These are phyloP conservation scores for Botryosphaeria agaves DNA, from an alignment of 2,329 filamentous ascomycete species.

Conservation along the genomic window DNA sequence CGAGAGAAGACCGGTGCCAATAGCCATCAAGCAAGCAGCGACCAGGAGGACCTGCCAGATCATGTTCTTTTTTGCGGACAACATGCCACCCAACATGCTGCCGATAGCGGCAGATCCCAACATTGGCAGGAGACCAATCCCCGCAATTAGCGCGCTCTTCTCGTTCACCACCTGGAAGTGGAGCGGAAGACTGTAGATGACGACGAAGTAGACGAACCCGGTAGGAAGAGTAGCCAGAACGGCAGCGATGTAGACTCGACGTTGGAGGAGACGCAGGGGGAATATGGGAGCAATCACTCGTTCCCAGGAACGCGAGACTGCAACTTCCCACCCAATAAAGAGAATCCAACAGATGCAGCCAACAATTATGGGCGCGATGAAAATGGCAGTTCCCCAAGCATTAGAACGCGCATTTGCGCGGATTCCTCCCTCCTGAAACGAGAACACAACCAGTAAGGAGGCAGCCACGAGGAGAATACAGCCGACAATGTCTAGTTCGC, in stretches of 20 bases:
- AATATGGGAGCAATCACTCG: constrained; percentile 34
- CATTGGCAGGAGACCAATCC: constrained; percentile 8
- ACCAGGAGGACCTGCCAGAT: constrained; percentile 4
- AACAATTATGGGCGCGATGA: no score
- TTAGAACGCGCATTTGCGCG: constrained; percentile 23
- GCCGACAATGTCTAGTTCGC: constrained; percentile 35
- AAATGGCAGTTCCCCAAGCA: constrained; percentile 21
- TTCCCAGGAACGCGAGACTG: constrained; percentile 9
- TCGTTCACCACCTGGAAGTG: constrained; percentile 9
- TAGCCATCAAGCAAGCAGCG: constrained; percentile 4
- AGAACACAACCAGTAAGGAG: constrained; percentile 37
- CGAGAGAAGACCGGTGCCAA: constrained; percentile 6
- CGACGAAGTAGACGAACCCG: constrained; percentile 8
- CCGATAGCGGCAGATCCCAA: constrained; percentile 6
- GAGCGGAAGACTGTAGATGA: constrained; percentile 8
- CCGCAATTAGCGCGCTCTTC: constrained; percentile 7
- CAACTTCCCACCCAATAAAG: constrained; percentile 24
- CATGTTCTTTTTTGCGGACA: constrained; percentile 3
- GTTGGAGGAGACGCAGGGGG: constrained; percentile 30
- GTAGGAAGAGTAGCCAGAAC: constrained; percentile 6
- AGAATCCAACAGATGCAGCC: constrained; percentile 18
- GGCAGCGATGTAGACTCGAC: constrained; percentile 31
- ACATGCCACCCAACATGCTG: constrained; percentile 3
- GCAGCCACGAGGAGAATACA: constrained; percentile 36
- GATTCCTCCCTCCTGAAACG: constrained; percentile 35